Conservation (phyloP, 2,329 filamentous ascomycete species). For the Colletotrichum sp. region DNA sequence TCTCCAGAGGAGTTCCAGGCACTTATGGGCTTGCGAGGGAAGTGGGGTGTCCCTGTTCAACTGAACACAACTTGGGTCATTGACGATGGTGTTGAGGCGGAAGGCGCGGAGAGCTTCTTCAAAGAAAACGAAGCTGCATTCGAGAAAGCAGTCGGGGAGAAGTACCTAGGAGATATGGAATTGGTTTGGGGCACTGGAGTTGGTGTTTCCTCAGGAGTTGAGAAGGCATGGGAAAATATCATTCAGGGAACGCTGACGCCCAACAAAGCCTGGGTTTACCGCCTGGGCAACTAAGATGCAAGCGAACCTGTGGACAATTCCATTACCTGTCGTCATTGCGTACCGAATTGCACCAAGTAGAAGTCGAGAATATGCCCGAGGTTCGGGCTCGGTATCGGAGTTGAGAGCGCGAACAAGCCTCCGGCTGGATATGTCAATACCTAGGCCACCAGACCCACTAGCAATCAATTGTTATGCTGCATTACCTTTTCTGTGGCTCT, state of each 20-base stretch:
- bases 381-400: not conserved
- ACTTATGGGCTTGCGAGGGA: not conserved
- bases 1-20: not conserved
- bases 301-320: not conserved
- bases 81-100: not conserved
- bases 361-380: not conserved
- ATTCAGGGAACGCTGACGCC: not conserved
- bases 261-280: not conserved
- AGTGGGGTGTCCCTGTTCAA: not conserved
- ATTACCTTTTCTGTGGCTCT: not conserved
- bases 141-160: not conserved
- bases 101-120: not conserved
- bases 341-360: not conserved
- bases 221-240: conserved; percentile 1
- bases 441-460: not conserved
- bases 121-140: not conserved
- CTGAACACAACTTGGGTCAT: conserved; percentile 19
- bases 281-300: not conserved
- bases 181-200: conserved; percentile 9
- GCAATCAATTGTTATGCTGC: not conserved
- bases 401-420: not conserved
- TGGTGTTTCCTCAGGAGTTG: conserved; percentile 1
- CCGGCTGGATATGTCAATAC: not conserved
- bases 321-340: not conserved
- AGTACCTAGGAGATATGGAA: not conserved